These are phyloP conservation scores for Bonnemaisonia californica DNA, from an alignment of 31 red algal genomes.

Conservation along the genomic window DNA sequence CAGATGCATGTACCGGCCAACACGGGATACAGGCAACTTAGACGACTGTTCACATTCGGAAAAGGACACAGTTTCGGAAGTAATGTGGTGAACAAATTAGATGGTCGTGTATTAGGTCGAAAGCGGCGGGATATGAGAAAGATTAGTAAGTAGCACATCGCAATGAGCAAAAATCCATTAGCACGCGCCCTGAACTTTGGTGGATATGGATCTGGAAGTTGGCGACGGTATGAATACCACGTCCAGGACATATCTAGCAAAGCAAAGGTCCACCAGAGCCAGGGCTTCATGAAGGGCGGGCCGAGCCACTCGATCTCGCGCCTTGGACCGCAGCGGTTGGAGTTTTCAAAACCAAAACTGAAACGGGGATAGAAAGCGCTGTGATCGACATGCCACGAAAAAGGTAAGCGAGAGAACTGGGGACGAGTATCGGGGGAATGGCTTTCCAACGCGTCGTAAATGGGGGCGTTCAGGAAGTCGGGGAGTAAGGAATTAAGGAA, in stretches of 20 bases:
- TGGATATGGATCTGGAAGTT: conserved; percentile 47
- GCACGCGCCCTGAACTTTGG: conserved; percentile 5
- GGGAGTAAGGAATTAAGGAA: conserved; percentile 84
- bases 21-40: not conserved
- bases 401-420: conserved; percentile 60
- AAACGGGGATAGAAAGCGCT: conserved; percentile 69
- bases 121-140: conserved; percentile 3
- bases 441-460: conserved; percentile 36
- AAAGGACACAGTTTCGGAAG: not conserved
- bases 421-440: not conserved
- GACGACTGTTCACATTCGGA: not conserved
- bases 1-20: not conserved
- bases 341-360: conserved; percentile 44
- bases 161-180: not conserved
- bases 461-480: conserved; percentile 65
- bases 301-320: conserved; percentile 83
- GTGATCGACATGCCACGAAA: conserved; percentile 84
- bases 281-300: conserved; percentile 79
- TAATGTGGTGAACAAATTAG: not conserved
- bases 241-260: conserved; percentile 72
- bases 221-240: conserved; percentile 65
- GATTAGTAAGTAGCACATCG: conserved; percentile 14
- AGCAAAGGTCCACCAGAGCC: conserved; percentile 86
- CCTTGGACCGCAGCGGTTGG: conserved; percentile 45
- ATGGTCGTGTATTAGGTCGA: not conserved